Conservation (phyloP, 2,329 filamentous ascomycete genomes). For the Botrytis elliptica region DNA sequence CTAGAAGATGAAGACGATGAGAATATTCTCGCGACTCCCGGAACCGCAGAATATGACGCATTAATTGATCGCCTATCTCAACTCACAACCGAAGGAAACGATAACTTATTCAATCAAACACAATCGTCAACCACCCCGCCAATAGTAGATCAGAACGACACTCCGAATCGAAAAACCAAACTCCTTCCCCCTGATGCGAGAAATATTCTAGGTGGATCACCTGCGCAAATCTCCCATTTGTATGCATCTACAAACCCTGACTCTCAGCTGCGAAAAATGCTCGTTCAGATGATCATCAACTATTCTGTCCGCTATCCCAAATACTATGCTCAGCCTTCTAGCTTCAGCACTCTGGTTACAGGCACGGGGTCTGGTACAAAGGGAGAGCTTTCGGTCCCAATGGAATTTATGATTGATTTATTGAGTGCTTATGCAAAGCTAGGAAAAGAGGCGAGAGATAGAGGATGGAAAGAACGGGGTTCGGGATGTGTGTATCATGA, state of each 20-base stretch:
- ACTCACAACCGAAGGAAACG: not conserved
- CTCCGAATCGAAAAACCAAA: no score
- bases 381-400: not conserved
- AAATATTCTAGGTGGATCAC: not conserved
- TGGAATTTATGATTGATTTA: not conserved
- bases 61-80: not conserved
- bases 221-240: not conserved
- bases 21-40: no score
- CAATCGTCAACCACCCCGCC: not conserved
- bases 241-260: not conserved
- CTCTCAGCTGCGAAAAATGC: not conserved
- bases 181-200: not conserved
- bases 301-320: not conserved
- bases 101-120: not conserved
- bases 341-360: not conserved
- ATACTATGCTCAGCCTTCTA: not conserved
- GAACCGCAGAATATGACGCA: not conserved
- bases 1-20: not conserved
- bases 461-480: no score
- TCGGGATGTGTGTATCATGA: not conserved
- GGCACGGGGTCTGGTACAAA: not conserved
- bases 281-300: not conserved
- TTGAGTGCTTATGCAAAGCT: not conserved
- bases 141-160: not conserved
- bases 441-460: no score